phyloP scores from a whole-genome alignment of 139 green algal genomes.

The Chlamydomonas sphaeroides region DNA sequence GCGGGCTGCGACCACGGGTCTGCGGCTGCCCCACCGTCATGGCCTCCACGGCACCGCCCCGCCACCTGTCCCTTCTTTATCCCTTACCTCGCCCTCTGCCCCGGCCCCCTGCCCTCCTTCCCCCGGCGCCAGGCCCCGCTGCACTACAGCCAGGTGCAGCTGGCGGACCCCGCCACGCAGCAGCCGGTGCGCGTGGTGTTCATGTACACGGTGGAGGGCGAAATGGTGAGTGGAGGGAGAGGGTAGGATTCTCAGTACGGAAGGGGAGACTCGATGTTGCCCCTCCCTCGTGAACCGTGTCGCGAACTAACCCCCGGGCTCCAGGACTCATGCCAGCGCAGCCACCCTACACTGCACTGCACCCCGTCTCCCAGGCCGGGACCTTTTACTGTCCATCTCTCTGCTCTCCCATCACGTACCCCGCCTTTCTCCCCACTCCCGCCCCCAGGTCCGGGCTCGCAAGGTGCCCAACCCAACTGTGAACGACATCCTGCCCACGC shows the following conservation, averaged over 20 bases:
- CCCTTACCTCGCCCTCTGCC: not conserved
- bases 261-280: too few species aligned
- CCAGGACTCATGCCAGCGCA: too few species aligned
- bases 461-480: conserved; percentile 28
- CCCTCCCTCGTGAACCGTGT: not conserved
- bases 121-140: conserved; percentile 39
- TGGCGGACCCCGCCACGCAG: conserved; percentile 36
- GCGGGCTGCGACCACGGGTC: too few species aligned
- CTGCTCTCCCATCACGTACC: too few species aligned
- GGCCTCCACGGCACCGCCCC: too few species aligned
- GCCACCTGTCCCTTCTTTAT: not conserved
- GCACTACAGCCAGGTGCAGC: conserved; percentile 53
- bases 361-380: too few species aligned
- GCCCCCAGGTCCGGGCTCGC: not conserved
- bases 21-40: too few species aligned
- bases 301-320: too few species aligned
- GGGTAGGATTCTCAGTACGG: too few species aligned
- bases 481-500: conserved; percentile 27
- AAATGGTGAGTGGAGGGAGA: not conserved
- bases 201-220: conserved; percentile 8
- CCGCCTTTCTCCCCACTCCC: not conserved
- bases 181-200: conserved; percentile 9
- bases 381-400: too few species aligned
- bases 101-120: too few species aligned
- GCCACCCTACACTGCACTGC: too few species aligned